phyloP scores from a whole-genome alignment of 345 rosid species.

The Firmiana major region DNA sequence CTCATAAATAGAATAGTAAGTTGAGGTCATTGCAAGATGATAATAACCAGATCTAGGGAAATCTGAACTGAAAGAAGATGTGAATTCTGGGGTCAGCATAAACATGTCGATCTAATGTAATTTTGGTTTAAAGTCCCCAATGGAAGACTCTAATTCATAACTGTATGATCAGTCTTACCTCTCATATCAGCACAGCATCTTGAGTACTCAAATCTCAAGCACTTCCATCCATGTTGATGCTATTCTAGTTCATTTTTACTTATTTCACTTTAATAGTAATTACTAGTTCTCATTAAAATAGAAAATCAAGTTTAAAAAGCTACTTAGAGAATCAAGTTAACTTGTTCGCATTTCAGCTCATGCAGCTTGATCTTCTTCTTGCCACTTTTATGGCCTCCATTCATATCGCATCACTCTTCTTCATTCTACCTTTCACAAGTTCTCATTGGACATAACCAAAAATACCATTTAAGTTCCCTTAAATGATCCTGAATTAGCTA shows the following conservation, averaged over 20 bases:
- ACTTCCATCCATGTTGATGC: background rate
- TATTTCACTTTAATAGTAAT: background rate
- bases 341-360: background rate
- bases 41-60: slow-evolving; percentile 4
- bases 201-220: background rate
- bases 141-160: background rate
- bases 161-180: background rate
- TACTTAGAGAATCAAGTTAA: background rate
- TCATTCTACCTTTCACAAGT: background rate
- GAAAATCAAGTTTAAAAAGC: background rate
- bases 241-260: background rate
- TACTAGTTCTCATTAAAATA: background rate
- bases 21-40: background rate
- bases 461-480: background rate
- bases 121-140: background rate
- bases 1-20: background rate
- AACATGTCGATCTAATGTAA: background rate
- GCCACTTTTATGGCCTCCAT: background rate
- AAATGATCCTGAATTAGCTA: background rate
- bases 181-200: background rate
- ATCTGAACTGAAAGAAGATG: background rate
- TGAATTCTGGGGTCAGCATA: background rate
- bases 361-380: background rate
- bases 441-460: background rate
- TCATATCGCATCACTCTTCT: background rate